Evolutionary conservation across 352 stramenopile genomes (phyloP).

Genomic region (Phytophthora citricola): DNA sequence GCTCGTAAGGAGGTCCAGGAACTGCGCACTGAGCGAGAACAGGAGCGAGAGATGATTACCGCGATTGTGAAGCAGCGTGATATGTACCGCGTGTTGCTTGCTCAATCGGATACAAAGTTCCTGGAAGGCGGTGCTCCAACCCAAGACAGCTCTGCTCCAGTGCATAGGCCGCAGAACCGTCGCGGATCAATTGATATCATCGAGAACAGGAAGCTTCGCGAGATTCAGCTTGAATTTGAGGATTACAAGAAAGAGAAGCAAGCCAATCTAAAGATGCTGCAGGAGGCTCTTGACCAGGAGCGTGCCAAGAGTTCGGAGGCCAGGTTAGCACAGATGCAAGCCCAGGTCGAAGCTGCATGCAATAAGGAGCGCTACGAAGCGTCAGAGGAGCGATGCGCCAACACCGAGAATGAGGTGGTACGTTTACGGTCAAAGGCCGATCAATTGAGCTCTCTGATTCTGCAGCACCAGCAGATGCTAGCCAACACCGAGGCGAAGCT

Average conservation of each 20-base stretch:
- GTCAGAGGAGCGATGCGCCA: slow-evolving; percentile 55
- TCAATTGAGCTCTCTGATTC: slow-evolving; percentile 64
- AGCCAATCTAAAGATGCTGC: slow-evolving; percentile 62
- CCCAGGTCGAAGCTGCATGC: slow-evolving; percentile 70
- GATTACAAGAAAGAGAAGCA: slow-evolving; percentile 87
- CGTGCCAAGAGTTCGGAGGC: slow-evolving; percentile 54
- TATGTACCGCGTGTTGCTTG: slow-evolving; percentile 94
- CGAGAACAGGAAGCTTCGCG: slow-evolving; percentile 52
- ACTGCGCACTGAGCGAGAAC: slow-evolving; percentile 73
- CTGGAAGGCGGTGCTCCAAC: slow-evolving; percentile 28
- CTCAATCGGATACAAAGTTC: slow-evolving; percentile 88
- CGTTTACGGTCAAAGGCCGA: slow-evolving; percentile 67
- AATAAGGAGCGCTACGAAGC: slow-evolving; percentile 71
- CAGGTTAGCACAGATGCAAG: slow-evolving; percentile 71
- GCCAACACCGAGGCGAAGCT: slow-evolving; percentile 66
- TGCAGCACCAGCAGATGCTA: slow-evolving; percentile 71
- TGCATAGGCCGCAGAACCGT: slow-evolving; percentile 30
- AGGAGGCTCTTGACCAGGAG: slow-evolving; percentile 69
- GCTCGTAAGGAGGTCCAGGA: slow-evolving; percentile 82
- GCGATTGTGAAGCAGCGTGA: slow-evolving; percentile 97
- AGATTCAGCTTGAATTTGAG: slow-evolving; percentile 76
- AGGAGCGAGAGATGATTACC: slow-evolving; percentile 89
- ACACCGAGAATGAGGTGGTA: slow-evolving; percentile 68
- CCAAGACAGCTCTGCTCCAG: slow-evolving; percentile 10
- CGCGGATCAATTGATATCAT: slow-evolving; percentile 42